Evolutionary conservation across 2,329 filamentous ascomycete species (phyloP), one percentile per base, ranked within the genome.

Genomic region (Corinectria fuckeliana): DNA sequence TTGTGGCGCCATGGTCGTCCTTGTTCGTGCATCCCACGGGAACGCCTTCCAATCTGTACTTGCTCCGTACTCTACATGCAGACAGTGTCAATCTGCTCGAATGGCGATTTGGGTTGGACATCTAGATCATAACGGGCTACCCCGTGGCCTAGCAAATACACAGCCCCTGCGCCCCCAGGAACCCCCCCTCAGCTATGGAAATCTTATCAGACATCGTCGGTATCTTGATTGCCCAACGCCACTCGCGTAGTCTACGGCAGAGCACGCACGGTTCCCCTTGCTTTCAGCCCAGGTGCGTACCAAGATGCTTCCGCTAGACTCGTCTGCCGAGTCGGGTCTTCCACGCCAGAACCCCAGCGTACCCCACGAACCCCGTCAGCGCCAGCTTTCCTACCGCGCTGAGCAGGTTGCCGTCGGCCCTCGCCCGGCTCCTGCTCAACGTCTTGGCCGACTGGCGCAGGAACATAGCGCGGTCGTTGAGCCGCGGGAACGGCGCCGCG

Each of bases 401-500:
- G 8, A 73, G 42, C 9, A 75, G 20, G 13, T 71, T 73, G 13
- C 57, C 26, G 20, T 68, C 68, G 3, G 72, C 73, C 23, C 70
- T 66, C 50, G 41, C 36, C n/a, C 50, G 50, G 10, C 66, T 65
- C 52, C 34, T 60, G 10, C 26, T 36, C 32, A 51, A 28, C 34
- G 62, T 59, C 14, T 57, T 28, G 25, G 20, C 41, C n/a, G 56
- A 50, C 7, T 68, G 50, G 18, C 21, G 51, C 3, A 47, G 41
- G 36, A 75, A 75, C 14, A 59, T 50, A 23, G 63, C 68, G 1
- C 71, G 66, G 32, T 76, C 74, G 30, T 76, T 75, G 41, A 72
- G 63, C 11, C 62, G 71, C 2, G 75, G 75, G 14, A 75, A 76
- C 1, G 73, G 74, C 11, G 70, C 71, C 25, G 72, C 70, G 0